These are phyloP conservation scores for Pistacia integerrima DNA, from an alignment of 345 rosid genomes.

Conservation along the genomic window DNA sequence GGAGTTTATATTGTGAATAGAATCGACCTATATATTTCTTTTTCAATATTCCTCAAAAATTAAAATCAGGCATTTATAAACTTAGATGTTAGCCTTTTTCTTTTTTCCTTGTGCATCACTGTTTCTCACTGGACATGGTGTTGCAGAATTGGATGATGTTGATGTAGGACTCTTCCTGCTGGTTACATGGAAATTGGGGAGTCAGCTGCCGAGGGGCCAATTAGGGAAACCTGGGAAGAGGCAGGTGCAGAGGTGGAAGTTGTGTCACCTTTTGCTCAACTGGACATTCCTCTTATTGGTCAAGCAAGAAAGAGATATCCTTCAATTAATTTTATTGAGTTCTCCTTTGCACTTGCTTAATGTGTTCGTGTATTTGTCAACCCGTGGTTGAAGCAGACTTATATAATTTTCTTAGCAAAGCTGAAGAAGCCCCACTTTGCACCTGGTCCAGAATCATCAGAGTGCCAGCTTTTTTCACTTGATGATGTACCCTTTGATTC, in stretches of 20 bases:
- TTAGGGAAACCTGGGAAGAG: constrained; percentile 97
- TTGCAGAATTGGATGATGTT: constrained; percentile 23
- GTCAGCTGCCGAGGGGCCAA: constrained; percentile 93
- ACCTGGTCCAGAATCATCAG: constrained; percentile 93
- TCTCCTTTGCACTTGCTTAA: constrained; percentile 15
- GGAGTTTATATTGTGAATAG: constrained; percentile 7
- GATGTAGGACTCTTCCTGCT: constrained; percentile 94
- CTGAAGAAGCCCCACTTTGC: constrained; percentile 76
- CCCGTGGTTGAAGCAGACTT: constrained; percentile 66
- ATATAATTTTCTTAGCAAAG: constrained; percentile 88
- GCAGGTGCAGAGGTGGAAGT: constrained; percentile 93
- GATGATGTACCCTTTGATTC: constrained; percentile 90
- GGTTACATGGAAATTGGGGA: constrained; percentile 98
- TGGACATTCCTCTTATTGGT: constrained; percentile 93
- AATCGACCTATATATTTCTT: not conserved
- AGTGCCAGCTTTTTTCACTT: constrained; percentile 75
- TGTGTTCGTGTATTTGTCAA: constrained; percentile 5
- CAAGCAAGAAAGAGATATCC: constrained; percentile 51
- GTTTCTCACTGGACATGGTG: constrained; percentile 8
- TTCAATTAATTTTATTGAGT: not conserved
- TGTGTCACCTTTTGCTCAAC: constrained; percentile 83
- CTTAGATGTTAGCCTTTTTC: constrained; percentile 8
- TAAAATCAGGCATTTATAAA: constrained; percentile 8
- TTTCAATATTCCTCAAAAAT: not conserved
- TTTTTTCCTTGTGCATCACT: constrained; percentile 3